These are phyloP conservation scores for Colletotrichum somersetense DNA, from an alignment of 2,329 filamentous ascomycete genomes.

Conservation along the genomic window DNA sequence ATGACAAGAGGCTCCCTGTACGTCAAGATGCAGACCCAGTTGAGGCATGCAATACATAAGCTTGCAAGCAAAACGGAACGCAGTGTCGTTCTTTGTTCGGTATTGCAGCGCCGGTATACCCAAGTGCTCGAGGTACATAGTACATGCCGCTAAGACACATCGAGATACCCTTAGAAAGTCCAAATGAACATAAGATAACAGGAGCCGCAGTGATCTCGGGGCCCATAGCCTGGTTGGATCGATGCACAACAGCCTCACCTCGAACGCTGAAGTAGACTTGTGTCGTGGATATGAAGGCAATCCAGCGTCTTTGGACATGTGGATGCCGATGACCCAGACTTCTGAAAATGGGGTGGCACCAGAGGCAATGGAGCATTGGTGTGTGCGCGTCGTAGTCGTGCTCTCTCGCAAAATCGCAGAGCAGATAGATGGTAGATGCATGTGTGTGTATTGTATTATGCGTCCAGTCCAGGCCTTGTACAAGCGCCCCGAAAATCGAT, in stretches of 20 bases:
- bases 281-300: background rate
- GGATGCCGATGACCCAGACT: background rate
- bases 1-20: background rate
- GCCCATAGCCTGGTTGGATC: background rate
- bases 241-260: conserved; percentile 26
- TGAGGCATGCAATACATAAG: conserved; percentile 25
- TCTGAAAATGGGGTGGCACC: background rate
- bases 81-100: conserved; percentile 12
- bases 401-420: background rate
- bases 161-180: conserved; percentile 2
- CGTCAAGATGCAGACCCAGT: background rate
- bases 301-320: background rate
- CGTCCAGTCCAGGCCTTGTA: background rate
- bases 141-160: conserved; percentile 1
- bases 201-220: conserved; percentile 19
- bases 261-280: conserved; percentile 29
- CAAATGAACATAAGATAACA: conserved; percentile 15
- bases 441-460: background rate
- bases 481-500: conserved; percentile 19
- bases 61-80: conserved; percentile 37
- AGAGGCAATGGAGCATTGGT: background rate
- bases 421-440: background rate
- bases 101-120: conserved; percentile 5
- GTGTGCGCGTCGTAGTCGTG: background rate
- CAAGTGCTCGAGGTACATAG: background rate